These are phyloP conservation scores for Wickerhamiella musiphila DNA, from an alignment of 805 yeast genomes.

Conservation along the genomic window DNA sequence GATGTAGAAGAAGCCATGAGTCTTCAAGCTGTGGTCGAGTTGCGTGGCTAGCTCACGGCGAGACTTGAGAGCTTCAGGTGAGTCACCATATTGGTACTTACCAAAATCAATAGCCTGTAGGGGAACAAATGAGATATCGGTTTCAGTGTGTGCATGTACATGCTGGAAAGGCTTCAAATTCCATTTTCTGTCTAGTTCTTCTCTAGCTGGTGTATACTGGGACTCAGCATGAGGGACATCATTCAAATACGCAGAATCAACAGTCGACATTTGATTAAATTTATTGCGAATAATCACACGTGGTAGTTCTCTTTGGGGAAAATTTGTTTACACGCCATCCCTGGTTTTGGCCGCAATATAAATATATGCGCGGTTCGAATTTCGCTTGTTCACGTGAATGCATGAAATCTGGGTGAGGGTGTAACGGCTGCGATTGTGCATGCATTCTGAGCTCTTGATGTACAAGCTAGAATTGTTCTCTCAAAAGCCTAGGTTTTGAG, in stretches of 20 bases:
- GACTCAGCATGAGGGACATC: conserved; percentile 2
- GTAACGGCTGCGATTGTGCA: too few relatives aligned
- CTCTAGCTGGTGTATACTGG: not conserved
- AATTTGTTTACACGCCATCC: too few relatives aligned
- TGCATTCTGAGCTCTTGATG: too few relatives aligned
- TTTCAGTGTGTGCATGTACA: conserved; percentile 7
- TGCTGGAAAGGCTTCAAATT: conserved; percentile 4
- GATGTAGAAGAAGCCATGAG: conserved; percentile 30
- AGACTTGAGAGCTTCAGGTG: conserved; percentile 18
- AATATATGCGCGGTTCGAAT: too few relatives aligned
- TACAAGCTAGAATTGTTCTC: too few relatives aligned
- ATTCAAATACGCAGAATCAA: conserved; percentile 8
- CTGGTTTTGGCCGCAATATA: too few relatives aligned
- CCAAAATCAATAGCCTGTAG: conserved; percentile 22
- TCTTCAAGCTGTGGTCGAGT: conserved; percentile 26
- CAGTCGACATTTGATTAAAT: too few relatives aligned
- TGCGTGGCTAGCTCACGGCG: conserved; percentile 23
- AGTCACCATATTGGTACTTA: conserved; percentile 22
- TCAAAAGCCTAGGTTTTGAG: too few relatives aligned
- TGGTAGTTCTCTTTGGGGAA: too few relatives aligned
- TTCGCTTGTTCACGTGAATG: too few relatives aligned
- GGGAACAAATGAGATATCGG: conserved; percentile 6
- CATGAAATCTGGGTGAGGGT: too few relatives aligned
- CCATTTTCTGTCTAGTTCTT: conserved; percentile 3
- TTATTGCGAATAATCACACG: too few relatives aligned